These are phyloP conservation scores for Cercospora zeae-maydis DNA, from an alignment of 2,329 filamentous ascomycete genomes.

Conservation along the genomic window DNA sequence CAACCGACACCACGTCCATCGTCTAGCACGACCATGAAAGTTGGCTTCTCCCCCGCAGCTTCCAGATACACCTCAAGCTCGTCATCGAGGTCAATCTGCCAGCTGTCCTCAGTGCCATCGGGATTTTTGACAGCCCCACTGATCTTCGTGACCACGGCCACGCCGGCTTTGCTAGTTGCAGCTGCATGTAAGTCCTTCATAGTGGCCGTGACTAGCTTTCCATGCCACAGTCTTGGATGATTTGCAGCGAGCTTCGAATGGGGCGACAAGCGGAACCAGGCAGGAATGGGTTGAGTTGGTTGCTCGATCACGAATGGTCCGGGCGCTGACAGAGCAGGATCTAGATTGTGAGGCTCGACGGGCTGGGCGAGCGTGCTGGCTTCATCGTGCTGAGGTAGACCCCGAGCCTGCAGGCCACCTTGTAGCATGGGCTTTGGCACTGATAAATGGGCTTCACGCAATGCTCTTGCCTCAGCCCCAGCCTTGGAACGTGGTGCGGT, in stretches of 20 bases:
- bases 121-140: slow-evolving; percentile 24
- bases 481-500: slow-evolving; percentile 21
- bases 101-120: slow-evolving; percentile 58
- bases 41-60: slow-evolving; percentile 58
- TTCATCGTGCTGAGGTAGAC: slow-evolving; percentile 4
- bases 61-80: slow-evolving; percentile 68
- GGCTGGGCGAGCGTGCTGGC: slow-evolving; percentile 18
- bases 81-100: slow-evolving; percentile 66
- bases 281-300: slow-evolving; percentile 44
- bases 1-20: slow-evolving; percentile 17
- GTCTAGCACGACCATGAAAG: slow-evolving; percentile 42
- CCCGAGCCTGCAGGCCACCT: slow-evolving; percentile 1
- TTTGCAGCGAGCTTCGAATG: slow-evolving; percentile 55
- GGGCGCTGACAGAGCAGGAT: slow-evolving; percentile 22
- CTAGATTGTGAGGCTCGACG: slow-evolving; percentile 21
- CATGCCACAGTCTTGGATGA: slow-evolving; percentile 59
- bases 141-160: slow-evolving; percentile 19
- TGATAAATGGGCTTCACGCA: slow-evolving; percentile 7
- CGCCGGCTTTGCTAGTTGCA: slow-evolving; percentile 55
- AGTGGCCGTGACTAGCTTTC: slow-evolving; percentile 56
- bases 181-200: slow-evolving; percentile 61
- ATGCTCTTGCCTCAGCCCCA: slow-evolving; percentile 7
- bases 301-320: slow-evolving; percentile 31
- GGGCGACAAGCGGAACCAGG: slow-evolving; percentile 67
- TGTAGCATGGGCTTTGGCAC: slow-evolving; percentile 12